Conservation (phyloP, 108 stramenopile genomes). For the Nitzschia sp. region DNA sequence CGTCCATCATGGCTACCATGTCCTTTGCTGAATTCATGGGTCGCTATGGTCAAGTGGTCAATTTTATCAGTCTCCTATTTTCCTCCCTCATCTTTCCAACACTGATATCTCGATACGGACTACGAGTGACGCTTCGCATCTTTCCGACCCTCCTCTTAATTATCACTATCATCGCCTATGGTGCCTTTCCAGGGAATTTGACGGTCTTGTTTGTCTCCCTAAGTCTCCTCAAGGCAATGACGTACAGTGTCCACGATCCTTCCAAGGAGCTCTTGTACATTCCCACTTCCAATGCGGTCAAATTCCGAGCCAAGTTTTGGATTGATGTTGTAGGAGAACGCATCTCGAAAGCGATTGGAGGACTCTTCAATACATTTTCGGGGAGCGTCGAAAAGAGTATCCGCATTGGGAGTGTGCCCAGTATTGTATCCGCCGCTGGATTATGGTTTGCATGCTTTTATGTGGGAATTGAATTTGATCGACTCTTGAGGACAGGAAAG, state of each 20-base stretch:
- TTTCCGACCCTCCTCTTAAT: conserved; percentile 83
- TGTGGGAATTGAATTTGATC: conserved; percentile 75
- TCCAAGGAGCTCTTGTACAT: conserved; percentile 91
- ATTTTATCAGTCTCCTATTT: conserved; percentile 77
- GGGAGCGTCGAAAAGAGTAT: conserved; percentile 75
- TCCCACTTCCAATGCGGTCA: conserved; percentile 85
- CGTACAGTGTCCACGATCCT: conserved; percentile 92
- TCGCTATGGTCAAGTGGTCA: conserved; percentile 89
- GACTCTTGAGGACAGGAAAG: conserved; percentile 49
- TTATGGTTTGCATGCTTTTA: conserved; percentile 73
- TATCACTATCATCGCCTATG: conserved; percentile 71
- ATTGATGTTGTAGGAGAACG: conserved; percentile 89
- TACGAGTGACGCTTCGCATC: conserved; percentile 74
- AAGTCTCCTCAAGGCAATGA: conserved; percentile 89
- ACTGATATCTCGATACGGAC: conserved; percentile 71
- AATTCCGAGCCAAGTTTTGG: conserved; percentile 89
- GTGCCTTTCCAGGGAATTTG: conserved; percentile 73
- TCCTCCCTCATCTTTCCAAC: conserved; percentile 81
- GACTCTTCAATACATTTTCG: conserved; percentile 70
- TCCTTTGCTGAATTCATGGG: conserved; percentile 89
- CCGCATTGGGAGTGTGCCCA: conserved; percentile 67
- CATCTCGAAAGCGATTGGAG: conserved; percentile 82
- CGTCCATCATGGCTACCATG: conserved; percentile 26
- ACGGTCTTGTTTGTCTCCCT: conserved; percentile 79
- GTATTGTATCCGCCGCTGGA: conserved; percentile 61